These are phyloP conservation scores for Coemansia sp. DNA, from an alignment of 192 early-diverging fungal genomes.

Conservation along the genomic window DNA sequence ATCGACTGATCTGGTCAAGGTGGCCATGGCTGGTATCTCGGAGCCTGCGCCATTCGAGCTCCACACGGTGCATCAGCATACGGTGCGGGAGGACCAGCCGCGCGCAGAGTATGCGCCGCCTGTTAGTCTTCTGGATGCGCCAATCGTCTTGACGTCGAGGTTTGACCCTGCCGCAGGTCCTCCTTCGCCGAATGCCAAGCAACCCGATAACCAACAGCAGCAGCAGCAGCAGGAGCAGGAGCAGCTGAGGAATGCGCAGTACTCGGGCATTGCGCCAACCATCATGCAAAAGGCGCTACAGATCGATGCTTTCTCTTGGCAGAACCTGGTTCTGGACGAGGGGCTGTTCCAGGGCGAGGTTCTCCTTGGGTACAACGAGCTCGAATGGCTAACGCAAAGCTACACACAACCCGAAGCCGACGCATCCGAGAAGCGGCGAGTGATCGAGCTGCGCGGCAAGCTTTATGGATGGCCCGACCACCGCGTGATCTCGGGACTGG, in stretches of 20 bases:
- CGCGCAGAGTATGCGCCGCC: background rate
- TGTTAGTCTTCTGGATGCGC: conserved; percentile 46
- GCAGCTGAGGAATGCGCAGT: background rate
- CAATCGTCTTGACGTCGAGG: conserved; percentile 37
- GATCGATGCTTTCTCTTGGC: conserved; percentile 51
- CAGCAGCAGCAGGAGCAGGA: conserved; percentile 1
- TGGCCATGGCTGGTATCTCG: conserved; percentile 45
- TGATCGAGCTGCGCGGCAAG: conserved; percentile 41
- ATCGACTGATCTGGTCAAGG: conserved; percentile 32
- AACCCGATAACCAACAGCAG: background rate
- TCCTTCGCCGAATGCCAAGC: background rate
- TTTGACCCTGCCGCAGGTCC: conserved; percentile 3
- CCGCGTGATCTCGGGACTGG: conserved; percentile 20
- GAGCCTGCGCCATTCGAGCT: conserved; percentile 47
- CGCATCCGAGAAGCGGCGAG: conserved; percentile 9
- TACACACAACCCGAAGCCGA: conserved; percentile 7
- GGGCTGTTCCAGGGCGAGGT: conserved; percentile 52
- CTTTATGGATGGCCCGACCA: conserved; percentile 24
- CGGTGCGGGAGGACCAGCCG: background rate
- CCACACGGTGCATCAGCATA: conserved; percentile 10
- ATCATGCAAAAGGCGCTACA: conserved; percentile 47
- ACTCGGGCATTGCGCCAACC: conserved; percentile 19
- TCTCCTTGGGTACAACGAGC: conserved; percentile 50
- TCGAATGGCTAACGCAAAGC: conserved; percentile 52
- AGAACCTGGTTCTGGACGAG: conserved; percentile 39